phyloP scores from a whole-genome alignment of 2,329 filamentous ascomycete species.

The Raffaelea ambrosiae region DNA sequence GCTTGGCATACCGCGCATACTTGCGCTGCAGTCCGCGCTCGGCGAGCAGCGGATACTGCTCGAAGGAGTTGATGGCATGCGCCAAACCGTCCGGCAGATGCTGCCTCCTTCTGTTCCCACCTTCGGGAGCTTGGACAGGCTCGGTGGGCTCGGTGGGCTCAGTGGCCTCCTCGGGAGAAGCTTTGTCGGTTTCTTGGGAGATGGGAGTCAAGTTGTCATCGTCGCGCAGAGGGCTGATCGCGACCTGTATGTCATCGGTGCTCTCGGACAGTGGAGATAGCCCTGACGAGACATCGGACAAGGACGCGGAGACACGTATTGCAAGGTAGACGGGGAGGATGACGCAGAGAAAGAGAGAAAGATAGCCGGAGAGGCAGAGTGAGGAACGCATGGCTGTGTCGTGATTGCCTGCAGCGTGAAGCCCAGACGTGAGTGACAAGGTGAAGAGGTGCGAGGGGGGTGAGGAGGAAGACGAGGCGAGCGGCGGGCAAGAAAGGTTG shows the following conservation, averaged over 20 bases:
- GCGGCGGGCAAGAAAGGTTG: too few relatives aligned
- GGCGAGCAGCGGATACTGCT: slow-evolving; percentile 1
- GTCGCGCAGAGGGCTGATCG: neutral
- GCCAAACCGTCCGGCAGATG: neutral
- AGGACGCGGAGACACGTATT: neutral
- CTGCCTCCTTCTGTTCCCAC: neutral
- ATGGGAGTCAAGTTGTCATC: neutral
- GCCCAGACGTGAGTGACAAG: too few relatives aligned
- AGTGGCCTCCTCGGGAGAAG: neutral
- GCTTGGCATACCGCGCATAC: neutral
- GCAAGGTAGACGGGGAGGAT: neutral
- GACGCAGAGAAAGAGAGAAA: neutral
- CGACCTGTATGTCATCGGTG: neutral
- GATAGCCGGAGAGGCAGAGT: neutral
- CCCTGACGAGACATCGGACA: neutral
- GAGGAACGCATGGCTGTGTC: neutral
- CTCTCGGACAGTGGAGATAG: neutral
- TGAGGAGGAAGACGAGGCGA: too few relatives aligned
- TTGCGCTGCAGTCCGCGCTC: neutral
- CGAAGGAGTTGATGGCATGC: slow-evolving; percentile 1
- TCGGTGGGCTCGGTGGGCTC: neutral
- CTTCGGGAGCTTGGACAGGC: too few relatives aligned
- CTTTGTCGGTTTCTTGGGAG: neutral
- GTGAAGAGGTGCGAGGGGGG: too few relatives aligned
- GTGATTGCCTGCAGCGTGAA: neutral